Base-by-base conservation (phyloP, 2,329 filamentous ascomycete genomes). In the Thelonectria discophora region DNA sequence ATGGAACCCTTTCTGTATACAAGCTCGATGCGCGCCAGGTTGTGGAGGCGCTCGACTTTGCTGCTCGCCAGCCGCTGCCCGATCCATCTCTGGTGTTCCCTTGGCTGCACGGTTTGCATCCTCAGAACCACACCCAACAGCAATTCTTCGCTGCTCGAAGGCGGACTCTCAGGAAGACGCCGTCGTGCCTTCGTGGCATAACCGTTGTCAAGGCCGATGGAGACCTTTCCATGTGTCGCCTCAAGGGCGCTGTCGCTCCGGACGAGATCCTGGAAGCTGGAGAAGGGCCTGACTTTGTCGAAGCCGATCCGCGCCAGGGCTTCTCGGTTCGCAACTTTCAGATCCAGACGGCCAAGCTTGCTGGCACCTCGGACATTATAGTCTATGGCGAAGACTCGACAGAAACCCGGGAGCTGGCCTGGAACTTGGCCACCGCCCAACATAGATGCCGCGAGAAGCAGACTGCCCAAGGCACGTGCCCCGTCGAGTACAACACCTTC, bases 281-380 rank as follows among this genome's bases (percentile, higher is more conserved):
- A 3, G 73, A 72, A 3, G 77, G 78, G 15, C 78, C 85, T 46
- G 83, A 88, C 20, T 97, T 99, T 73, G 80, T 93, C 63, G 92
- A 97, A 45, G 85, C 90, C 42, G 95, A 99, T 73, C 95, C 95
- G 1, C 86, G 81, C 58, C 92, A 97, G 67, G 95, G 95, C 9
- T 98, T 98, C 74, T 97, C 93, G 5, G 94, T 98, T 45, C 88
- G 95, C 47, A 98, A 98, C 76, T 99, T 99, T 74, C 94, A 98
- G 71, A 98, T 98, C 40, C 95, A 99, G 76, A 86, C 92, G 0
- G 91, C 91, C 60, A 99, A 99, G 76, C 81, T 92, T 66, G 94
- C 94, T 56, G 87, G 91, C 66, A 86, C 95, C 9, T 97, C 94
- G 1, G 95, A 99, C 75, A 92, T 99, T 65, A 85, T 99, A 42